A percentile compares a stretch with the other conserved stretches of the same genome.
phyloP scores from a whole-genome alignment of 164 flowering plant genomes.

The Nymphaea colorata region DNA sequence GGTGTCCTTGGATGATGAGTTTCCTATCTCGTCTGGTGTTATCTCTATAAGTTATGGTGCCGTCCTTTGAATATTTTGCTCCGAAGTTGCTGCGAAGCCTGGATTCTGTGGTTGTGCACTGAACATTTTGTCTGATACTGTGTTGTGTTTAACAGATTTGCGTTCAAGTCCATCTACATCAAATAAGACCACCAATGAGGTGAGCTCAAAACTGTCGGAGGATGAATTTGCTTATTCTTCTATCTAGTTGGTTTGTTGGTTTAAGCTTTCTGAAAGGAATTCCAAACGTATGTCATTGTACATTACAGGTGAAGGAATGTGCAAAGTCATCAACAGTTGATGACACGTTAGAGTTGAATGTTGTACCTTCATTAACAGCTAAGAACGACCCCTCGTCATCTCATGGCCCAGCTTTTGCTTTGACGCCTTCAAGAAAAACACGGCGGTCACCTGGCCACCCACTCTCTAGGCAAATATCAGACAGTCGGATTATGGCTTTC shows the following conservation, averaged over 20 bases:
- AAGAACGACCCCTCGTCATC: constrained; percentile 23
- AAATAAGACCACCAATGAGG: not conserved
- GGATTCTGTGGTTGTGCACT: too few relatives aligned
- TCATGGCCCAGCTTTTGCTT: constrained; percentile 20
- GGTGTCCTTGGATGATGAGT: too few relatives aligned
- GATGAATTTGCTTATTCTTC: not conserved
- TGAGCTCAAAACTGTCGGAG: not conserved
- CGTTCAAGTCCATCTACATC: not conserved
- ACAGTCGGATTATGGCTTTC: constrained; percentile 33
- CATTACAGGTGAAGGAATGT: constrained; percentile 33
- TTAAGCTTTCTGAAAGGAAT: not conserved
- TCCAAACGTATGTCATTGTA: not conserved
- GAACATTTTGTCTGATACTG: too few relatives aligned
- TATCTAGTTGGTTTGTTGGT: not conserved
- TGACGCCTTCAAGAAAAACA: constrained; percentile 48
- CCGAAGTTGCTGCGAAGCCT: too few relatives aligned
- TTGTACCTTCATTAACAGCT: constrained; percentile 34
- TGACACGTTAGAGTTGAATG: constrained; percentile 26
- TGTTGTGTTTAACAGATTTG: not conserved
- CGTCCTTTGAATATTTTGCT: too few relatives aligned
- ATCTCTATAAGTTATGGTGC: too few relatives aligned
- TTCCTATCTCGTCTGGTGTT: too few relatives aligned
- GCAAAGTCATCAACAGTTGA: constrained; percentile 30
- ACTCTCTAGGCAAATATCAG: constrained; percentile 53
- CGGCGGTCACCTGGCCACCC: constrained; percentile 52